These are phyloP conservation scores for Solanum boliviense DNA, from an alignment of 257 asterid species.

Conservation along the genomic window DNA sequence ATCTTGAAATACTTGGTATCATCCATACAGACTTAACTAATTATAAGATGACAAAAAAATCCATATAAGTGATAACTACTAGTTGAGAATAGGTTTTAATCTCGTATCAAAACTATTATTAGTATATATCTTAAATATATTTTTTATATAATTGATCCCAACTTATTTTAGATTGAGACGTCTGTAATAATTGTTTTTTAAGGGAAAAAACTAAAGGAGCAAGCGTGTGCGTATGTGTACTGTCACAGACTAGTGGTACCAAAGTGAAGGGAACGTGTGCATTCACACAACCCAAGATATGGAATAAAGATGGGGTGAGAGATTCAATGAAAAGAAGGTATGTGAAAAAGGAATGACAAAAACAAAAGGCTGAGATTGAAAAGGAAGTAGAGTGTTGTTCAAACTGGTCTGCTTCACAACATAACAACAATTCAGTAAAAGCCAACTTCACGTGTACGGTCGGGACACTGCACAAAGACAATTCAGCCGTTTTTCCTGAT, in stretches of 20 bases:
- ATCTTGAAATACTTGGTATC: background rate
- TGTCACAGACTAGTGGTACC: background rate
- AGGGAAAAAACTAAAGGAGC: background rate
- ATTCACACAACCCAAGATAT: background rate
- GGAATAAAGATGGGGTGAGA: background rate
- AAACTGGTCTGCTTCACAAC: background rate
- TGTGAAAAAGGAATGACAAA: background rate
- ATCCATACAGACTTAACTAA: background rate
- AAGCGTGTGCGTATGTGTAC: conserved; percentile 2
- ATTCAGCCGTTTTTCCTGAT: background rate
- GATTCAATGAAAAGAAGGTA: background rate
- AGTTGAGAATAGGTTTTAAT: background rate
- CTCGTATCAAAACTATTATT: background rate
- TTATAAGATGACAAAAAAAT: background rate
- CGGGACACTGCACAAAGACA: conserved; percentile 17
- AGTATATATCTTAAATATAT: too few species aligned
- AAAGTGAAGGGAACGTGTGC: background rate
- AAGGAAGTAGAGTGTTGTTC: background rate
- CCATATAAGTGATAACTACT: background rate
- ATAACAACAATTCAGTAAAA: conserved; percentile 13
- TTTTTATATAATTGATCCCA: background rate
- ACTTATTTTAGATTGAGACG: background rate
- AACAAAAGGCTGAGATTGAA: background rate
- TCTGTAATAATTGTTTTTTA: background rate
- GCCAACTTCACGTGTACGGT: conserved; percentile 28